Percentiles rank a stretch among this genome's conserved stretches.
Evolutionary conservation across 805 yeast species (phyloP).

Genomic region (Teunomyces pallodes): DNA sequence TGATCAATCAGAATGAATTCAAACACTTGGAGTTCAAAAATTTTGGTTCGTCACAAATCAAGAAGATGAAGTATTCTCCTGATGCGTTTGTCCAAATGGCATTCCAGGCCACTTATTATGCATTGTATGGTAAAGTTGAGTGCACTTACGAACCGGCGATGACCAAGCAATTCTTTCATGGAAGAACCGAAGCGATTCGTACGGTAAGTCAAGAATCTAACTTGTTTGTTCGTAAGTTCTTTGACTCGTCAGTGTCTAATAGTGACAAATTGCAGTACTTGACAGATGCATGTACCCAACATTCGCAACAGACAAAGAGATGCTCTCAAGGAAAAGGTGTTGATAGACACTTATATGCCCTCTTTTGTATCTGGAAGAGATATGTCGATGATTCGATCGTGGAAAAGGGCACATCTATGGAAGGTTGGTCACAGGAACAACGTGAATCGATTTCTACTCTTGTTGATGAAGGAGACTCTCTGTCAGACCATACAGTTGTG

Average conservation of each 20-base stretch:
- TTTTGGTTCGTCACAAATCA: slow-evolving; percentile 75
- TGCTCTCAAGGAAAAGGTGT: slow-evolving; percentile 83
- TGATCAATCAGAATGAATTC: slow-evolving; percentile 87
- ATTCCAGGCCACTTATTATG: slow-evolving; percentile 89
- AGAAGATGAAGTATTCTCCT: slow-evolving; percentile 83
- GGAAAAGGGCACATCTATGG: slow-evolving; percentile 7
- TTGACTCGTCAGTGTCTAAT: slow-evolving; percentile 60
- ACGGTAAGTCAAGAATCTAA: slow-evolving; percentile 80
- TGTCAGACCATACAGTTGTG: slow-evolving; percentile 28
- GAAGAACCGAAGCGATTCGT: slow-evolving; percentile 89
- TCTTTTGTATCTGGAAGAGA: slow-evolving; percentile 83
- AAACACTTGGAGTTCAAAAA: slow-evolving; percentile 69
- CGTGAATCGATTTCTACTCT: slow-evolving; percentile 15
- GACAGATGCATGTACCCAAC: slow-evolving; percentile 68
- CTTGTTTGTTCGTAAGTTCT: slow-evolving; percentile 78
- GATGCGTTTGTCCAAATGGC: slow-evolving; percentile 95
- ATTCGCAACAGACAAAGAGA: slow-evolving; percentile 62
- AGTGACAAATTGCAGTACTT: slow-evolving; percentile 59
- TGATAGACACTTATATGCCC: slow-evolving; percentile 85
- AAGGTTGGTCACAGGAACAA: slow-evolving; percentile 7
- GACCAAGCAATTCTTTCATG: slow-evolving; percentile 86
- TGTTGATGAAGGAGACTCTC: slow-evolving; percentile 16
- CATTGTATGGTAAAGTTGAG: slow-evolving; percentile 88
- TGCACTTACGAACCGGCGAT: slow-evolving; percentile 95
- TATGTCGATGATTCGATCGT: slow-evolving; percentile 36